Conservation (phyloP, 2,329 filamentous ascomycete species). For the Diplodia mutila region DNA sequence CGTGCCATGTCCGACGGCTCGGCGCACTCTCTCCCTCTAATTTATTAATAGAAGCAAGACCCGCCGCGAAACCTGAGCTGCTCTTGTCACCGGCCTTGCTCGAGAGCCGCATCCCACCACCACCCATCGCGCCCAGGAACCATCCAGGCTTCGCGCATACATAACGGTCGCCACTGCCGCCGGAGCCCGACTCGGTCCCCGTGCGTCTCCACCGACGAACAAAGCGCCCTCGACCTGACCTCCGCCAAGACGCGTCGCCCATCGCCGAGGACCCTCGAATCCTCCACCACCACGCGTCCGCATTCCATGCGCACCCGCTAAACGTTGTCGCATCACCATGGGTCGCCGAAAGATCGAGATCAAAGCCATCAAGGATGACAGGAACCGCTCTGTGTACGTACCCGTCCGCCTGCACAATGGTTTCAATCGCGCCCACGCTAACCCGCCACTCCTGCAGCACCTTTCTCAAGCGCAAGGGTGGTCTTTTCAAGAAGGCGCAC, state of each 20-base stretch:
- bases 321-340: constrained; percentile 59
- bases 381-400: constrained; percentile 94
- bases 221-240: constrained; percentile 18
- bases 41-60: constrained; percentile 20
- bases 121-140: constrained; percentile 2
- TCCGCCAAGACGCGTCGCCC: constrained; percentile 23
- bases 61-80: constrained; percentile 22
- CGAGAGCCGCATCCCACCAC: constrained; percentile 26
- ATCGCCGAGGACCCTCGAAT: constrained; percentile 16
- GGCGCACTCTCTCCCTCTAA: constrained; percentile 10
- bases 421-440: constrained; percentile 32
- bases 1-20: constrained; percentile 7
- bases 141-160: constrained; percentile 8
- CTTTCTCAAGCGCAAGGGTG: constrained; percentile 97
- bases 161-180: constrained; percentile 22
- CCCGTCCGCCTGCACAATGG: constrained; percentile 2
- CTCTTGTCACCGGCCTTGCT: constrained; percentile 18
- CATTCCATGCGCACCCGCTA: constrained; percentile 21
- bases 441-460: constrained; percentile 62
- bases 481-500: constrained; percentile 98
- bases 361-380: constrained; percentile 98
- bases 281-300: constrained; percentile 16
- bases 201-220: constrained; percentile 18
- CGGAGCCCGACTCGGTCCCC: background rate
- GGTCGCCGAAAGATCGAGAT: constrained; percentile 99